These are phyloP conservation scores for Colletotrichum magnum DNA, from an alignment of 2,329 filamentous ascomycete genomes.

Conservation along the genomic window DNA sequence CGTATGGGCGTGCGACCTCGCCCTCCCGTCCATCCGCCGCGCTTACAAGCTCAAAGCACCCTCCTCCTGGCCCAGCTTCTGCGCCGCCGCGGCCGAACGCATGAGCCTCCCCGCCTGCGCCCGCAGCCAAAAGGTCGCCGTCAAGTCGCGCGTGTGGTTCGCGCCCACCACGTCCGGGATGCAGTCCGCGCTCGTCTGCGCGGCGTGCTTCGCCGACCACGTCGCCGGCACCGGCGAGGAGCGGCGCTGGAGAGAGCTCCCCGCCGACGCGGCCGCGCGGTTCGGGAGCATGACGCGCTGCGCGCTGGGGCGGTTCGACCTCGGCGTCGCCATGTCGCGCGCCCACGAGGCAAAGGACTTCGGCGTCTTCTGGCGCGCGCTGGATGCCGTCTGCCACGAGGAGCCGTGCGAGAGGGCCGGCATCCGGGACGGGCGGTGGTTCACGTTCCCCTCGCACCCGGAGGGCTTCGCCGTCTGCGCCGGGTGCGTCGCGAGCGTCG, in stretches of 20 bases:
- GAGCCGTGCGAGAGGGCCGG: constrained; percentile 50
- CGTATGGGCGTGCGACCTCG: constrained; percentile 54
- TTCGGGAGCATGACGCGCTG: constrained; percentile 45
- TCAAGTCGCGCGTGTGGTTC: constrained; percentile 51
- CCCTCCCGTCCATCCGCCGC: constrained; percentile 48
- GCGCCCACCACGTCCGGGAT: constrained; percentile 40
- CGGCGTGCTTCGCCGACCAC: constrained; percentile 55
- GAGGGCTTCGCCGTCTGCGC: constrained; percentile 53
- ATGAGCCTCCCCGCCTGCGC: constrained; percentile 48
- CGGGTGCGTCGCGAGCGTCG: constrained; percentile 51
- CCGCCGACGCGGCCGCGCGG: constrained; percentile 30
- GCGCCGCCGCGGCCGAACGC: constrained; percentile 46
- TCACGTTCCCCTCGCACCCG: constrained; percentile 50
- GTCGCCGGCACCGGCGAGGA: constrained; percentile 50
- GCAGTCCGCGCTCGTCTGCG: constrained; percentile 49
- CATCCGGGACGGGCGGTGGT: constrained; percentile 50
- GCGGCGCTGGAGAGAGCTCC: constrained; percentile 43
- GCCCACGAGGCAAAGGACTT: constrained; percentile 49
- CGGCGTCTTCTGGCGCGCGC: constrained; percentile 51
- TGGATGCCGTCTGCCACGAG: constrained; percentile 46
- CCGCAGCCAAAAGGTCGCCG: constrained; percentile 38
- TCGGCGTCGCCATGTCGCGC: constrained; percentile 48
- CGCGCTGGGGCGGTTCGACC: constrained; percentile 49
- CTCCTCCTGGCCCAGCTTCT: constrained; percentile 51
- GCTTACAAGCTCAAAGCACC: constrained; percentile 45